phyloP scores from a whole-genome alignment of 2,329 filamentous ascomycete genomes.

The Triangularia verruculosa region DNA sequence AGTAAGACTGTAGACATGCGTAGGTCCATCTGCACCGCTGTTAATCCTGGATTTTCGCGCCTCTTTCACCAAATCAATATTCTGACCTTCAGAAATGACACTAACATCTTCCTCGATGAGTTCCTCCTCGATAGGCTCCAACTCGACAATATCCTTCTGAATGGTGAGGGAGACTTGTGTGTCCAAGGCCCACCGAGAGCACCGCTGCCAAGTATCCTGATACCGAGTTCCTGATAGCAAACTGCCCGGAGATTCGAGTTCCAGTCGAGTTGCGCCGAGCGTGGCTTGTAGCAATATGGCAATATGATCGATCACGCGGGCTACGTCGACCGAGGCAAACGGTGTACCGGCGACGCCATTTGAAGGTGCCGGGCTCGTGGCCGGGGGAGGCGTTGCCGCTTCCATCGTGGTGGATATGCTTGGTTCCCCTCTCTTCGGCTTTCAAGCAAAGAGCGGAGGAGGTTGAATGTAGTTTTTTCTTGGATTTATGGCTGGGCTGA shows the following conservation, averaged over 20 bases:
- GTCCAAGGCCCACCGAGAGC: constrained; percentile 85
- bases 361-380: constrained; percentile 39
- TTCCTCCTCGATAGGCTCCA: constrained; percentile 51
- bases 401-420: constrained; percentile 21
- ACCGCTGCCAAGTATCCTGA: constrained; percentile 79
- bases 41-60: constrained; percentile 28
- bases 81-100: constrained; percentile 36
- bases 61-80: background rate
- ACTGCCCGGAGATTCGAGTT: constrained; percentile 78
- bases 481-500: constrained; percentile 6
- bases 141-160: constrained; percentile 63
- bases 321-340: constrained; percentile 63
- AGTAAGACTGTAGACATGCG: constrained; percentile 75
- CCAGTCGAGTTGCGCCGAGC: constrained; percentile 70
- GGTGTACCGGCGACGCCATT: constrained; percentile 45
- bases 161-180: constrained; percentile 86
- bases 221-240: constrained; percentile 71
- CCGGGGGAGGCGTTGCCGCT: constrained; percentile 37
- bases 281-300: constrained; percentile 68
- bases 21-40: constrained; percentile 28
- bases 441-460: background rate
- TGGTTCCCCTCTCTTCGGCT: background rate
- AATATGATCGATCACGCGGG: constrained; percentile 68
- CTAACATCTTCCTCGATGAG: constrained; percentile 43
- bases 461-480: constrained; percentile 1